Conservation (phyloP, 345 rosid genomes). For the Melaleuca quinquenervia region DNA sequence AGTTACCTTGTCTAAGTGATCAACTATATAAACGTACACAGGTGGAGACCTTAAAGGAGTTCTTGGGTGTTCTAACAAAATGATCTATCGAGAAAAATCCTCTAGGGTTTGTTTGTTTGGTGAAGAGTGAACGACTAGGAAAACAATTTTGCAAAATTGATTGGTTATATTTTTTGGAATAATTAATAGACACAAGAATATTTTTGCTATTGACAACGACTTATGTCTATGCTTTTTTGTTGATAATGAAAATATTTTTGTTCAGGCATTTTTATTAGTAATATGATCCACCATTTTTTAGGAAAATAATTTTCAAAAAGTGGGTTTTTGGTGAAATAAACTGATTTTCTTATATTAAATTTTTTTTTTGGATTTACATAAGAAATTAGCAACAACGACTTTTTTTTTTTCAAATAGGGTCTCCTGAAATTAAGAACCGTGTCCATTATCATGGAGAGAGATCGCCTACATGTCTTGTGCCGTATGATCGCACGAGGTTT, state of each 20-base stretch:
- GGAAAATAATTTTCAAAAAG: background rate
- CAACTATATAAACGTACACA: background rate
- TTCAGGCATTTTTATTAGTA: too few relatives aligned
- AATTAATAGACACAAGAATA: background rate
- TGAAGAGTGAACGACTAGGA: background rate
- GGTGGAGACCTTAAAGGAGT: background rate
- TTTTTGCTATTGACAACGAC: too few relatives aligned
- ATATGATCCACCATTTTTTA: too few relatives aligned
- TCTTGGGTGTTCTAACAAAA: background rate
- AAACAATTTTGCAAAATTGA: rapidly evolving
- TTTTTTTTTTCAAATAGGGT: background rate
- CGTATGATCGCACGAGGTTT: background rate
- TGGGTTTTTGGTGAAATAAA: background rate
- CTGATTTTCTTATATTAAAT: background rate
- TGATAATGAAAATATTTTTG: too few relatives aligned
- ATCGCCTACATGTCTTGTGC: background rate
- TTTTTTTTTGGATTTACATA: background rate
- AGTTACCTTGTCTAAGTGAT: background rate
- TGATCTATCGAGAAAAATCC: background rate
- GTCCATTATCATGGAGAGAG: background rate
- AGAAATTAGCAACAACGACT: background rate
- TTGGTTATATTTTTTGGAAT: background rate
- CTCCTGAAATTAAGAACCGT: background rate
- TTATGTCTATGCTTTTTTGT: too few relatives aligned
- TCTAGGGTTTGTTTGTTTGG: background rate